Evolutionary conservation across 1,139 yeast species (phyloP).

Genomic region (Magnusiomyces clavatus): DNA sequence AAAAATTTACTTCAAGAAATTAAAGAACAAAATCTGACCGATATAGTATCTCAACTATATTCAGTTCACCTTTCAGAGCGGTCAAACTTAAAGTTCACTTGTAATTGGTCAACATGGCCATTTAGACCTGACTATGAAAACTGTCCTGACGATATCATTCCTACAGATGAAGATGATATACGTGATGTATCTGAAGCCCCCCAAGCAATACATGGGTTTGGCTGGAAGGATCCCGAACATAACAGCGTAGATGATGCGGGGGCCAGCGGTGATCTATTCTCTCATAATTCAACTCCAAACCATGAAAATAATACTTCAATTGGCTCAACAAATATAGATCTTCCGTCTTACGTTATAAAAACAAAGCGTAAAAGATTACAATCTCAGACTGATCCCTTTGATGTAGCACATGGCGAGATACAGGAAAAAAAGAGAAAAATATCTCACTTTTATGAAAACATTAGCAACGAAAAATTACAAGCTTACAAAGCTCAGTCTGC

Average conservation of each 20-base stretch:
- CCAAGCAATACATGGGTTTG: not conserved
- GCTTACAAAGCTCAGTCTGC: no score
- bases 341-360: no score
- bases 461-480: no score
- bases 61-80: slow-evolving; percentile 20
- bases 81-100: not conserved
- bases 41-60: slow-evolving; percentile 26
- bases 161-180: slow-evolving; percentile 4
- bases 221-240: slow-evolving; percentile 2
- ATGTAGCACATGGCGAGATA: not conserved
- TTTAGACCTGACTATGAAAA: slow-evolving; percentile 3
- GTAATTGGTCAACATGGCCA: slow-evolving; percentile 15
- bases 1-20: slow-evolving; percentile 23
- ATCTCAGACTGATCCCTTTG: slow-evolving; percentile 4
- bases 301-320: no score
- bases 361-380: no score
- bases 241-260: not conserved
- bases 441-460: not conserved
- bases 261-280: not conserved
- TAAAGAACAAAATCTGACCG: slow-evolving; percentile 1
- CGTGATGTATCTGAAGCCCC: not conserved
- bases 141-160: not conserved
- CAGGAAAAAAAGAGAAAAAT: not conserved
- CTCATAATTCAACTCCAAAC: no score
- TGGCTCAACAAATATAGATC: no score